phyloP scores from a whole-genome alignment of 2,329 filamentous ascomycete species.

The Aspergillus sergii region DNA sequence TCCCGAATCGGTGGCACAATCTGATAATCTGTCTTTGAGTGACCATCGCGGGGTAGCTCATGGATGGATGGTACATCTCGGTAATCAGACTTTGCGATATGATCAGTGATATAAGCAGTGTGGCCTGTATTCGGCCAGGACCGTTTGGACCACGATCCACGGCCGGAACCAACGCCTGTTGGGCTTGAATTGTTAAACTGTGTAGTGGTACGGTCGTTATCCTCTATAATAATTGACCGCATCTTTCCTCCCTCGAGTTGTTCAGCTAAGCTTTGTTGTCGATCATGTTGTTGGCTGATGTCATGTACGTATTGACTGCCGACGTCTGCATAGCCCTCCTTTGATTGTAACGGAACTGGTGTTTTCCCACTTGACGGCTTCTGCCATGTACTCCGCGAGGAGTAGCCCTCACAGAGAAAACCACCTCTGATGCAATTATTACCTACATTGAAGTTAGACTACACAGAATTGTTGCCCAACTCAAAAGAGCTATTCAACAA shows the following conservation, averaged over 20 bases:
- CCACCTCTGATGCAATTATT: conserved; percentile 89
- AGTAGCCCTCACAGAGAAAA: conserved; percentile 90
- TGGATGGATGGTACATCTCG: conserved; percentile 45
- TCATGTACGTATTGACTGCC: conserved; percentile 42
- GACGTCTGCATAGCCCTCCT: conserved; percentile 61
- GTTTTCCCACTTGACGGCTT: conserved; percentile 72
- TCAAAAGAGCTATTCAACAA: conserved; percentile 7
- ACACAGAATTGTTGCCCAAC: conserved; percentile 1
- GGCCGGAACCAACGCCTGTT: conserved; percentile 34
- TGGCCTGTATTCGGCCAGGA: conserved; percentile 41
- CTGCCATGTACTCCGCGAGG: conserved; percentile 74
- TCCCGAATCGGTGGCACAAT: conserved; percentile 46
- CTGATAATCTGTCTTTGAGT: conserved; percentile 43
- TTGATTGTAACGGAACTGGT: conserved; percentile 78
- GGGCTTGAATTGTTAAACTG: conserved; percentile 47
- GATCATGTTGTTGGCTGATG: conserved; percentile 36
- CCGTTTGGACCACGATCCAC: conserved; percentile 45
- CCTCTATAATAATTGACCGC: conserved; percentile 50
- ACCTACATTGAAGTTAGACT: conserved; percentile 52
- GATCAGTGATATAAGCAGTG: conserved; percentile 40
- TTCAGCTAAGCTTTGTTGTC: conserved; percentile 35
- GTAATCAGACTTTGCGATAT: conserved; percentile 42
- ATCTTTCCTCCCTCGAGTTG: conserved; percentile 49
- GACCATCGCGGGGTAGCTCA: conserved; percentile 41
- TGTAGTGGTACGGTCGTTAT: conserved; percentile 40